phyloP scores from a whole-genome alignment of 306 rosid genomes.

The Prunus mira region DNA sequence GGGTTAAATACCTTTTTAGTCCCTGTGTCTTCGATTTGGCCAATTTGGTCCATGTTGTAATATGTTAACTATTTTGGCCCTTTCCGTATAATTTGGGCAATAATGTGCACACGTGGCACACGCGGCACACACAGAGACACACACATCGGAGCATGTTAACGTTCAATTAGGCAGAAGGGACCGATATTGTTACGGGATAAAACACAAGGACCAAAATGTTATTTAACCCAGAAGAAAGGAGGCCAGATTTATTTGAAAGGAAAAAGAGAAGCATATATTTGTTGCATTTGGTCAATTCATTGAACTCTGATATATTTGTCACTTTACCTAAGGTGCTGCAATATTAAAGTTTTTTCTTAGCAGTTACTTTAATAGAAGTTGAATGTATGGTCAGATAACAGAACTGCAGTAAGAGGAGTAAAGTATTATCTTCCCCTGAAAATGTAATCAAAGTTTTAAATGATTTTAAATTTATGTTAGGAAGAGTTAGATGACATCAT shows the following conservation, averaged over 20 bases:
- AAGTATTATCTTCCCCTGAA: conserved; percentile 1
- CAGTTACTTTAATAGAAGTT: neutral
- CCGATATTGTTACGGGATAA: neutral
- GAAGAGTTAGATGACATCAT: conserved; percentile 98
- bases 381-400: neutral
- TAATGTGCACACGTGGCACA: neutral
- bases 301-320: neutral
- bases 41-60: neutral
- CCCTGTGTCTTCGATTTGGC: neutral
- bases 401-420: neutral
- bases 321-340: neutral
- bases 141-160: neutral
- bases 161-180: neutral
- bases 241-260: neutral
- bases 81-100: neutral
- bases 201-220: neutral
- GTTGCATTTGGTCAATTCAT: neutral
- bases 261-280: neutral
- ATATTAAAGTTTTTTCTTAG: neutral
- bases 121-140: neutral
- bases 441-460: conserved; percentile 28
- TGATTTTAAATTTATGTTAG: conserved; percentile 36
- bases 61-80: neutral
- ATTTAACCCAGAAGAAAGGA: neutral
- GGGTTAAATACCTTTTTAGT: neutral